A percentile compares a stretch with the other conserved stretches of the same genome.
phyloP scores from a whole-genome alignment of 805 yeast species.

The Ogataea dorogensis region DNA sequence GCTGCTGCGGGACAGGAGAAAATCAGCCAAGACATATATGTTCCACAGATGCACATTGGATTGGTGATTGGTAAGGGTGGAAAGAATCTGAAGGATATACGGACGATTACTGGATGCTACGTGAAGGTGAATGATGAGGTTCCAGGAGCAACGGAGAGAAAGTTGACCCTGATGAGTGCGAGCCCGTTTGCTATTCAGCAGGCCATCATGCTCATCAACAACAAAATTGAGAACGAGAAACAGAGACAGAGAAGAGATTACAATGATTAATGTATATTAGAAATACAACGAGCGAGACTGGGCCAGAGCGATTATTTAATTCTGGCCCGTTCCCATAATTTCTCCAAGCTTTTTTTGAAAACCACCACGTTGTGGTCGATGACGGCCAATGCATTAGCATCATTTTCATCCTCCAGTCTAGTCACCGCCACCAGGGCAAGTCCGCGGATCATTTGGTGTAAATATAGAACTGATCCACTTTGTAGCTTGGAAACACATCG shows the following conservation, averaged over 20 bases:
- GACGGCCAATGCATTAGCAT: constrained; percentile 53
- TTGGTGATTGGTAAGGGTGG: constrained; percentile 87
- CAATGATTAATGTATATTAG: constrained; percentile 13
- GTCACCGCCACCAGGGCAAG: constrained; percentile 86
- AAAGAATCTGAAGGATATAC: constrained; percentile 71
- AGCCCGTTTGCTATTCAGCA: constrained; percentile 61
- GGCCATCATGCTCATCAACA: constrained; percentile 70
- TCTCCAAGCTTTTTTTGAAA: constrained; percentile 72
- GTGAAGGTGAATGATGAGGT: constrained; percentile 64
- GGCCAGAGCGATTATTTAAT: constrained; percentile 10
- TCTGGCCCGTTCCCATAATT: constrained; percentile 58
- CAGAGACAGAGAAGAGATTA: constrained; percentile 30
- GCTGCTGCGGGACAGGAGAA: constrained; percentile 39
- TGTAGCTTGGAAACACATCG: constrained; percentile 72
- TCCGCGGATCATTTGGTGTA: constrained; percentile 91
- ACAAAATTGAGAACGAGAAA: constrained; percentile 66
- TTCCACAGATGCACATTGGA: constrained; percentile 78
- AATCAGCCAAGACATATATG: constrained; percentile 66
- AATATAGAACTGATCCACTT: constrained; percentile 79
- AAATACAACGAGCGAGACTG: constrained; percentile 5
- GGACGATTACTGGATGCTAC: constrained; percentile 71
- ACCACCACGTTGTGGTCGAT: constrained; percentile 87
- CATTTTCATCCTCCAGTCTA: constrained; percentile 57
- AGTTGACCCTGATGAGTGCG: constrained; percentile 66
- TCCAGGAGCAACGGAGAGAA: constrained; percentile 58